These are phyloP conservation scores for Trichoderma gamsii DNA, from an alignment of 495 filamentous ascomycete genomes.

Conservation along the genomic window DNA sequence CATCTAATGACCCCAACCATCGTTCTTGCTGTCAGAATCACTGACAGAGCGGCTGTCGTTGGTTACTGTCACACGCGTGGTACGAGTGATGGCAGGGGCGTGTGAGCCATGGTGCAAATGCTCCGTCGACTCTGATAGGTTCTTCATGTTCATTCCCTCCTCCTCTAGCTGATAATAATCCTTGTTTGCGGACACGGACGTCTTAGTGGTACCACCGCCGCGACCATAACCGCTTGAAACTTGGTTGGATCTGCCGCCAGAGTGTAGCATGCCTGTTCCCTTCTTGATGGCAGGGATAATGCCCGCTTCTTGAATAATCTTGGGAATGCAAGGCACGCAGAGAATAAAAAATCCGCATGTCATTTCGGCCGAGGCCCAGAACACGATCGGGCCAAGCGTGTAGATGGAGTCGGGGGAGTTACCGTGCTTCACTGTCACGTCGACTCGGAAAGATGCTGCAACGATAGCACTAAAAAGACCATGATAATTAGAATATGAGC, in stretches of 20 bases:
- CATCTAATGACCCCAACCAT: neutral
- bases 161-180: constrained; percentile 25
- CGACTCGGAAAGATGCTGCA: constrained; percentile 28
- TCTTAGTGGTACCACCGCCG: constrained; percentile 10
- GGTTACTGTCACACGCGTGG: neutral
- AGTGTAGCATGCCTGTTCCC: constrained; percentile 19
- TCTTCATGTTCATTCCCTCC: constrained; percentile 21
- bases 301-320: constrained; percentile 22
- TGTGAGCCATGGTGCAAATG: constrained; percentile 22
- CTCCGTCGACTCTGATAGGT: constrained; percentile 28
- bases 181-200: constrained; percentile 18
- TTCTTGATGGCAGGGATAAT: constrained; percentile 19
- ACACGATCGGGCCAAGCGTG: constrained; percentile 20
- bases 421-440: constrained; percentile 24
- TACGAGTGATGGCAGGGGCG: neutral
- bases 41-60: constrained; percentile 9
- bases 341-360: constrained; percentile 31
- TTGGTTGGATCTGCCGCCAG: constrained; percentile 14
- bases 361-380: constrained; percentile 30
- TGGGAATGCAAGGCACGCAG: constrained; percentile 25
- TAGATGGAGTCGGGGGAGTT: constrained; percentile 24
- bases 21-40: neutral
- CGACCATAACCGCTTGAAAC: constrained; percentile 10
- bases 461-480: constrained; percentile 24
- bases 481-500: neutral